Percentiles rank a stretch among this genome's conserved stretches.
phyloP scores from a whole-genome alignment of 805 yeast species.

The Kluyveromyces siamensis region DNA sequence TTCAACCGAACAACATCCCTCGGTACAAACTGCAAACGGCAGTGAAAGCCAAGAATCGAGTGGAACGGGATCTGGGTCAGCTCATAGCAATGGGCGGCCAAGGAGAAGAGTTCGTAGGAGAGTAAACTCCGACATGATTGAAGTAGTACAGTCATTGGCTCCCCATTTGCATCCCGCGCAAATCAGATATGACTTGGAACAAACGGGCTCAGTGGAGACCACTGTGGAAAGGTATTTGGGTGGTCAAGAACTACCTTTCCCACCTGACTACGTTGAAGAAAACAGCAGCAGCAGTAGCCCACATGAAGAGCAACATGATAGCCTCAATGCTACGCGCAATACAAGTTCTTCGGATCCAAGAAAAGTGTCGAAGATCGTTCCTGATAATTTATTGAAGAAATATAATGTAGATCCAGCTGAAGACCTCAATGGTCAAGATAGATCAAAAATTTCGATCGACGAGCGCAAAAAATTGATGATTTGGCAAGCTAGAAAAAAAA shows the following conservation, averaged over 20 bases:
- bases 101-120: slow-evolving; percentile 31
- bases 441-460: slow-evolving; percentile 15
- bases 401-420: slow-evolving; percentile 18
- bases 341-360: slow-evolving; percentile 17
- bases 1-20: slow-evolving; percentile 43
- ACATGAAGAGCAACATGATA: background rate
- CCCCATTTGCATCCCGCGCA: slow-evolving; percentile 63
- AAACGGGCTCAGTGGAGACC: slow-evolving; percentile 70
- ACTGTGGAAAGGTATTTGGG: slow-evolving; percentile 68
- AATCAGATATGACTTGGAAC: slow-evolving; percentile 62
- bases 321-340: slow-evolving; percentile 1
- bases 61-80: slow-evolving; percentile 5
- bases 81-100: slow-evolving; percentile 5
- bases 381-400: slow-evolving; percentile 23
- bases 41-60: slow-evolving; percentile 1
- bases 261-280: slow-evolving; percentile 33
- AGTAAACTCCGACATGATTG: slow-evolving; percentile 68
- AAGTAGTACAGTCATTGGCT: slow-evolving; percentile 74
- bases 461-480: slow-evolving; percentile 37
- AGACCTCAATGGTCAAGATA: slow-evolving; percentile 10
- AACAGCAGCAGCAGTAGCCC: slow-evolving; percentile 6
- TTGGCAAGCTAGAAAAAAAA: slow-evolving; percentile 49
- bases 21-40: slow-evolving; percentile 15
- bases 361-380: slow-evolving; percentile 22
- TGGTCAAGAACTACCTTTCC: slow-evolving; percentile 50